These are phyloP conservation scores for Vachellia pachyceras DNA, from an alignment of 306 rosid species.

Conservation along the genomic window DNA sequence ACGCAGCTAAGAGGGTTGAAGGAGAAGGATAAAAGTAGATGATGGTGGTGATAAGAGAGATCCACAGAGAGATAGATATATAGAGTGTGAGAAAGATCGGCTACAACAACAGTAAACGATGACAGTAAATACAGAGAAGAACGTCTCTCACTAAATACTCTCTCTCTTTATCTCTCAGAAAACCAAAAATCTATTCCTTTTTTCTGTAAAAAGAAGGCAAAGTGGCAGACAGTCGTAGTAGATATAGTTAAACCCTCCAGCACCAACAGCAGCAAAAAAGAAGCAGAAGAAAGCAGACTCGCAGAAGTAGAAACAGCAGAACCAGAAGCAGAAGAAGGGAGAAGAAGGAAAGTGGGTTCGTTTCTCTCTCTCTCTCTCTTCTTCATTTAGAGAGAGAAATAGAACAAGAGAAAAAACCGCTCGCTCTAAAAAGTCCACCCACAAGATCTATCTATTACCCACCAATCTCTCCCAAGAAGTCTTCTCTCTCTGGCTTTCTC, in stretches of 20 bases:
- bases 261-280: slow-evolving; percentile 20
- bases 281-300: neutral
- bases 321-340: neutral
- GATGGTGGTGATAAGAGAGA: slow-evolving; percentile 36
- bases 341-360: neutral
- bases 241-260: slow-evolving; percentile 22
- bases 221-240: slow-evolving; percentile 24
- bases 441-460: neutral
- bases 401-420: no score
- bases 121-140: slow-evolving; percentile 34
- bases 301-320: neutral
- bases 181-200: slow-evolving; percentile 9
- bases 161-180: slow-evolving; percentile 10
- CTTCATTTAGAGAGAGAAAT: neutral
- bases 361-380: neutral
- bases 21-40: neutral
- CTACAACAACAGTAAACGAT: slow-evolving; percentile 9
- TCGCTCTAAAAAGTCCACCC: no score
- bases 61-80: slow-evolving; percentile 4
- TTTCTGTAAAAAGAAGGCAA: slow-evolving; percentile 34
- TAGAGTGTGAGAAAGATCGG: slow-evolving; percentile 6
- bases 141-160: slow-evolving; percentile 41
- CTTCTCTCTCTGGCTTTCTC: no score
- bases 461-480: no score
- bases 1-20: neutral